Evolutionary conservation across 805 yeast species (phyloP).

Genomic region (Candida vaughaniae): DNA sequence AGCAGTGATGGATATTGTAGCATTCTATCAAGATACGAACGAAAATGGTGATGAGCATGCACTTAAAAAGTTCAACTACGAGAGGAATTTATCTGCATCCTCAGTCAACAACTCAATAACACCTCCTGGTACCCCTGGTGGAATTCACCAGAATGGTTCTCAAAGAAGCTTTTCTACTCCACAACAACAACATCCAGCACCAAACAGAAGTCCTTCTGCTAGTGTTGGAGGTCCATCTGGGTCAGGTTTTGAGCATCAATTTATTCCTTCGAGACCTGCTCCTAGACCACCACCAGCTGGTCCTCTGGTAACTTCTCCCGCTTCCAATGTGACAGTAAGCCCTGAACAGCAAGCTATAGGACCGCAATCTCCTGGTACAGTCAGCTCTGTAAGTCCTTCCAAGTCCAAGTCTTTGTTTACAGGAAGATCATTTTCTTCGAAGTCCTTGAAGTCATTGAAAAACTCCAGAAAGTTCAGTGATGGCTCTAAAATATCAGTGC

Average conservation of each 20-base stretch:
- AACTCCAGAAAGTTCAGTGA: slow-evolving; percentile 22
- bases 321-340: slow-evolving; percentile 7
- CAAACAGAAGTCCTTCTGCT: slow-evolving; percentile 2
- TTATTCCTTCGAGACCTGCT: slow-evolving; percentile 67
- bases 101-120: slow-evolving; percentile 28
- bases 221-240: slow-evolving; percentile 5
- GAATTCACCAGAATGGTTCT: neutral
- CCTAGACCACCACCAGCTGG: slow-evolving; percentile 52
- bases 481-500: slow-evolving; percentile 12
- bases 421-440: slow-evolving; percentile 39
- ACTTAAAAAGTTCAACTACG: slow-evolving; percentile 41
- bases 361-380: slow-evolving; percentile 14
- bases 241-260: slow-evolving; percentile 27
- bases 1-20: slow-evolving; percentile 89
- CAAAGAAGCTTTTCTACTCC: slow-evolving; percentile 1
- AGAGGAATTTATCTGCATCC: slow-evolving; percentile 19
- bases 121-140: slow-evolving; percentile 27
- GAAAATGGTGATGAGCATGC: slow-evolving; percentile 45
- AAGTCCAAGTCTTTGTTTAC: slow-evolving; percentile 16
- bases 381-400: slow-evolving; percentile 8
- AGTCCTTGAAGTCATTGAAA: slow-evolving; percentile 33
- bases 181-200: slow-evolving; percentile 3
- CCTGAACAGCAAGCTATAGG: slow-evolving; percentile 10
- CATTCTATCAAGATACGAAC: slow-evolving; percentile 67
- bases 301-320: slow-evolving; percentile 5